phyloP scores from a whole-genome alignment of 1,139 yeast species.

The Yamadazyma dushanensis region DNA sequence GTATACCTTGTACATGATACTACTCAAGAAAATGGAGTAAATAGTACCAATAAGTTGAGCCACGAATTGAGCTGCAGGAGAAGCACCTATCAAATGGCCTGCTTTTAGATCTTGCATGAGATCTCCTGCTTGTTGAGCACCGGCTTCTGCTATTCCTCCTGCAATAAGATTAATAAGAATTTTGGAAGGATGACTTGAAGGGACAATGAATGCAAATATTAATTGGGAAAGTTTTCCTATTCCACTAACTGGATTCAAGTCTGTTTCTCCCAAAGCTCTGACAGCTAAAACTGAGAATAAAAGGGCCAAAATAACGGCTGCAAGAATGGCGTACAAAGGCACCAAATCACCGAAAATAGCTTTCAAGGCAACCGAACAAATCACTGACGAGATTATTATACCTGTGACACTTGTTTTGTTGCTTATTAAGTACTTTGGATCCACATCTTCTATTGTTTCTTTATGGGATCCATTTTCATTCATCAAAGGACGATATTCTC shows the following conservation, averaged over 20 bases:
- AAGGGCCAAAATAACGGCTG: slow-evolving; percentile 74
- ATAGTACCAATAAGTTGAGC: slow-evolving; percentile 88
- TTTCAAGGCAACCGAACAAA: slow-evolving; percentile 66
- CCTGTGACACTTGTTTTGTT: slow-evolving; percentile 57
- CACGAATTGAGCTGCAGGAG: slow-evolving; percentile 86
- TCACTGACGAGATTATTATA: slow-evolving; percentile 57
- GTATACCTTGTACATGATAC: slow-evolving; percentile 81
- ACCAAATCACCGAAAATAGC: slow-evolving; percentile 68
- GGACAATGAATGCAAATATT: slow-evolving; percentile 80
- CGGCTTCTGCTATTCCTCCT: slow-evolving; percentile 97
- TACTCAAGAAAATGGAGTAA: slow-evolving; percentile 77
- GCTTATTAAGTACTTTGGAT: slow-evolving; percentile 50
- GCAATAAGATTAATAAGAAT: slow-evolving; percentile 85
- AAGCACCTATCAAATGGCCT: slow-evolving; percentile 88
- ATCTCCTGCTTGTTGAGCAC: slow-evolving; percentile 99
- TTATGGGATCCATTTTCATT: neutral
- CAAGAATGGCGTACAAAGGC: slow-evolving; percentile 67
- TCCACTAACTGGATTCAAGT: slow-evolving; percentile 94
- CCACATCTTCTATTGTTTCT: slow-evolving; percentile 14
- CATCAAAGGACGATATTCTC: slow-evolving; percentile 10
- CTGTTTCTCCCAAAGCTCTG: slow-evolving; percentile 94
- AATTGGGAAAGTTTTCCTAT: slow-evolving; percentile 93
- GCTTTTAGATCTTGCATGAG: slow-evolving; percentile 96
- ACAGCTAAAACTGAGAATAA: slow-evolving; percentile 84
- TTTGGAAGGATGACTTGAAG: slow-evolving; percentile 73